Evolutionary conservation across 2,329 filamentous ascomycete species (phyloP), one percentile per base, ranked within the genome.

Genomic region (Phialophora verrucosa): DNA sequence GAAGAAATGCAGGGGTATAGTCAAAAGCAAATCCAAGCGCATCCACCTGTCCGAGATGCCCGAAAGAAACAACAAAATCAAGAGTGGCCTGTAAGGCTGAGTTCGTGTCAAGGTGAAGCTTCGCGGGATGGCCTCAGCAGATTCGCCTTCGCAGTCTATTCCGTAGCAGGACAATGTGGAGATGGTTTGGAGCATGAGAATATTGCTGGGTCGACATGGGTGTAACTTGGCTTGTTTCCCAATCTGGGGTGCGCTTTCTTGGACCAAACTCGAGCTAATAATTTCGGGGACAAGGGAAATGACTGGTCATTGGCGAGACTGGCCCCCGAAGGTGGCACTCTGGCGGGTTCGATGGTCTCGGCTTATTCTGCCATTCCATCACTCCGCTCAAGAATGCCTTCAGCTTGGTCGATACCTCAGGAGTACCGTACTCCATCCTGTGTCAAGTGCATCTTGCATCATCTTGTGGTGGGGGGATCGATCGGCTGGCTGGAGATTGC

Each of bases 191-290:
- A 49, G 56, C 56, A 29, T 59, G 42, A 42, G 35, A 58, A 23
- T 25, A 42, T 58, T 27, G 58, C 44, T 60, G 58, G 32, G 29
- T 56, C 17, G 60, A 32, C 23, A 29, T 49, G 60, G 50, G 50
- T 47, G 14, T 31, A 12, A 38, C n/a, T 44, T 56, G 35, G 25
- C 27, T 56, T 35, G 31, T 25, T 62, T 49, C 60, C 60, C 44
- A 56, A 54, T 55, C 38, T n/a, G 51, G 60, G 20, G 60, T 56
- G 51, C 17, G 60, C 32, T 62, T 62, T 62, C 29, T 56, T 44
- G 32, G 42, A 62, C 38, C 38, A 44, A 32, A 17, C 35, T 62
- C 32, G 29, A 56, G 38, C 50, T 20, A 53, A 44, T 44, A 32
- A 7, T 20, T 32, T 27, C 29, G 27, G 59, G 49, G 27, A 27